phyloP scores from a whole-genome alignment of 75 land plant genomes.

The Pseudotsuga menziesii region DNA sequence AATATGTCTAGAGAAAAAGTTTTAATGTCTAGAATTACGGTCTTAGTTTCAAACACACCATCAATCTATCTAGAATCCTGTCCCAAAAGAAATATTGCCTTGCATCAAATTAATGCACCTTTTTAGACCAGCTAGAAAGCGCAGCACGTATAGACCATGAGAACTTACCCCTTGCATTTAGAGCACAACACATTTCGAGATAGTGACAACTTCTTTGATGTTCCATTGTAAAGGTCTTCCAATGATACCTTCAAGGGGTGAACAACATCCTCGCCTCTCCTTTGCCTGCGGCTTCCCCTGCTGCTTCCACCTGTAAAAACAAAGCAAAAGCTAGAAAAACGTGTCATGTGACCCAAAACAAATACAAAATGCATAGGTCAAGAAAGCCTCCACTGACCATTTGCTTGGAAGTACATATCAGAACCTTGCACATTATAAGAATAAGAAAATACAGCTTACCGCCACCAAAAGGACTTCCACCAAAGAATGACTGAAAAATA shows the following conservation, averaged over 20 bases:
- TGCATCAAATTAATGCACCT: not conserved
- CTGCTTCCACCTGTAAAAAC: constrained; percentile 47
- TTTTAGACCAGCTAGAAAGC: not conserved
- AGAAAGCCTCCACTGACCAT: not conserved
- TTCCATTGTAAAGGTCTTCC: constrained; percentile 75
- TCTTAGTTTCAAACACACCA: not conserved
- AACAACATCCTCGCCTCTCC: constrained; percentile 72
- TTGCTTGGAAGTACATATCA: not conserved
- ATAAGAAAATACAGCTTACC: constrained; percentile 24
- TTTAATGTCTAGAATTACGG: not conserved
- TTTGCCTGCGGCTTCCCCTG: constrained; percentile 64
- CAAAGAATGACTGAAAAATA: constrained; percentile 75
- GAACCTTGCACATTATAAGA: no score
- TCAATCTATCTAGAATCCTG: not conserved
- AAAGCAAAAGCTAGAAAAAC: not conserved
- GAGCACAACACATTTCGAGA: constrained; percentile 63
- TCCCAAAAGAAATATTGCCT: not conserved
- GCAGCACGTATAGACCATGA: not conserved
- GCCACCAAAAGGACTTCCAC: constrained; percentile 76
- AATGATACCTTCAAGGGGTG: constrained; percentile 73
- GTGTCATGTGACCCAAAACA: no score
- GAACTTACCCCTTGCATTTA: constrained; percentile 68
- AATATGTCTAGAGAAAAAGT: not conserved
- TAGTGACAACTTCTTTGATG: constrained; percentile 70
- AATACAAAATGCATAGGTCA: not conserved